These are phyloP conservation scores for Pichiaceae sp. DNA, from an alignment of 1,139 yeast species.

Conservation along the genomic window DNA sequence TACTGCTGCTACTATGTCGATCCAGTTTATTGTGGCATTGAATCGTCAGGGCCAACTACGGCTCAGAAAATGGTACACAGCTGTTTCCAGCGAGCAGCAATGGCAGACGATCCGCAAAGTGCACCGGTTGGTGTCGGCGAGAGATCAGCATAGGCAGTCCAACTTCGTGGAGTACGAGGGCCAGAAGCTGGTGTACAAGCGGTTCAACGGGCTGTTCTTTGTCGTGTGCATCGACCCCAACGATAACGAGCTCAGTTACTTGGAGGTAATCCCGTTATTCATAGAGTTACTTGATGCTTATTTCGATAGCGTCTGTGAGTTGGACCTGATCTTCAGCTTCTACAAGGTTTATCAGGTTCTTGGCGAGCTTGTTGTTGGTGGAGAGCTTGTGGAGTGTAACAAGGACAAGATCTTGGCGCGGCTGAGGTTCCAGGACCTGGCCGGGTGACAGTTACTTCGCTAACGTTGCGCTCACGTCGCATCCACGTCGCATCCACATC, in stretches of 20 bases:
- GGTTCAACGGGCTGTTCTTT: constrained; percentile 90
- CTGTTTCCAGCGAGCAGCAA: constrained; percentile 42
- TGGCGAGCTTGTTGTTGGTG: constrained; percentile 72
- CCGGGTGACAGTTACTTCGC: neutral
- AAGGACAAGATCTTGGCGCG: constrained; percentile 49
- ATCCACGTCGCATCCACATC: too few relatives aligned
- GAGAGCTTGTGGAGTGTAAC: constrained; percentile 71
- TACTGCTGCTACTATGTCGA: too few relatives aligned
- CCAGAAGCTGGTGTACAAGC: constrained; percentile 69
- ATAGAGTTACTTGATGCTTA: constrained; percentile 84
- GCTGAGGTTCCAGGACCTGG: constrained; percentile 38
- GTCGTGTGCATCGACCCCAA: constrained; percentile 66
- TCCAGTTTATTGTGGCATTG: constrained; percentile 67
- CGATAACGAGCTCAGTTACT: constrained; percentile 74
- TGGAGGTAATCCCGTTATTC: constrained; percentile 79
- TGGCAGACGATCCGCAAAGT: constrained; percentile 50
- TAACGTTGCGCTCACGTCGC: neutral
- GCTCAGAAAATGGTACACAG: constrained; percentile 68
- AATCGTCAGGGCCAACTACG: constrained; percentile 93
- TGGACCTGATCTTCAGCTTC: constrained; percentile 80
- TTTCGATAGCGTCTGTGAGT: constrained; percentile 88
- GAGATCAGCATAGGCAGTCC: constrained; percentile 72
- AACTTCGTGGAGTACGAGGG: constrained; percentile 72
- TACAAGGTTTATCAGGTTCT: constrained; percentile 61
- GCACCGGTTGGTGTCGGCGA: constrained; percentile 71